Base-by-base conservation (phyloP, 768 basidiomycete genomes). In the Coprinopsis strossmayeri region DNA sequence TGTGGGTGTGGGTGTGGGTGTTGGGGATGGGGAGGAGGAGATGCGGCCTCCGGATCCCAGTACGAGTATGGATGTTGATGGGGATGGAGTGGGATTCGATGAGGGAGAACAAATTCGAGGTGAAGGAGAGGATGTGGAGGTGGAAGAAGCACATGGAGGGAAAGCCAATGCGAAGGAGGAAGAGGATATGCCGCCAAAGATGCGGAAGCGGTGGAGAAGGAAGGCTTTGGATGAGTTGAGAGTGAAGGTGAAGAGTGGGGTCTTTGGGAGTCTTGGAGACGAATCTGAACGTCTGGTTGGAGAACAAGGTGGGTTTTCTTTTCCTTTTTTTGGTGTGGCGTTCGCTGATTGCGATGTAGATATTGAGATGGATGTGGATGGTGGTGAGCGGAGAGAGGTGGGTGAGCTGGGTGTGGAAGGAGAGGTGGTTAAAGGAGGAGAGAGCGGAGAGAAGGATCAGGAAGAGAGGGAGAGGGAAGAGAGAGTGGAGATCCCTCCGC, bases 111-210 rank as follows among this genome's bases (percentile, higher is more conserved):
- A 11, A 24, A 17, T 3, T 25, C 11, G 23, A 39, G 24, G 48
- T 27, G 5, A 27, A 10, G 37, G n/a, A 12, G 38, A 24, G 13
- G 25, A 39, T 9, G n/a, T 7, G 34, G 32, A 46, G 45, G 10
- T 10, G 23, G 28, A 28, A n/a, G n/a, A n/a, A n/a, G n/a, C n/a
- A n/a, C 34, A 11, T 23, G 23, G 34, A 7, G 20, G 23, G 4
- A 17, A 39, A n/a, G 35, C 45, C 13, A 18, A 13, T 23, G n/a
- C 35, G 9, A 9, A 5, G 26, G 26, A 32, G 32, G 69, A 72
- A 47, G 70, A 71, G 10, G 64, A 62, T 42, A 69, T 84, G 55
- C 83, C 82, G 3, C 82, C 82, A 2, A 80, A 79, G 62, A 76
- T 85, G 76, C 69, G 83, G 32, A 85, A 81, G 48, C 55, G 60